Evolutionary conservation across 1,284 basidiomycete species (phyloP), one percentile per base, ranked within the genome.

Genomic region (Irpex rosettiformis): DNA sequence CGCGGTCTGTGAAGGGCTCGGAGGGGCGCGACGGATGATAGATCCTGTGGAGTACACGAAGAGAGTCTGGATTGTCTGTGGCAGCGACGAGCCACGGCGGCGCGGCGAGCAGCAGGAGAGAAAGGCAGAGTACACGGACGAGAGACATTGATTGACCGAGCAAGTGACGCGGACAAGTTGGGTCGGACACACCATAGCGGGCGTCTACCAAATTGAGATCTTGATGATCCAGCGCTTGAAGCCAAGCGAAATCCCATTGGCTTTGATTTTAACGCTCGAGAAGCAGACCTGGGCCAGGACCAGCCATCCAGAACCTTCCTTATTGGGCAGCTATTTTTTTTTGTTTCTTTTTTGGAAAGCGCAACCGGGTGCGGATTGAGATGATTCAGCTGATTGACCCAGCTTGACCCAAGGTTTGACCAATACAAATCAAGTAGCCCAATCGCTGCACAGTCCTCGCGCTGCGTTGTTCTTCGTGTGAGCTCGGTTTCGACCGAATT

Each of bases 1-100:
- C 72, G 54, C 74, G 71, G 18, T 70, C 70, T 52, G 68, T 67
- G 67, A 74, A 77, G 24, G 65, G 64, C 16, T 66, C 59, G 55
- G 64, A 59, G 48, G 72, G 71, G 49, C 73, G 67, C 47, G 70
- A 69, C 21, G 79, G 79, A 57, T 75, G 72, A 54, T 72, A 68
- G 56, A 80, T 54, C 22, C 78, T 72, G 62, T 80, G 78, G 21
- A 70, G 67, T 29, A 80, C 58, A 51, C 67, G 68, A 58, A 77
- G 55, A 24, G 61, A 45, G 3, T 58, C 43, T 21, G 42, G 54
- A 25, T 58, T 42, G 2, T 43, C 11, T 37, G 4, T 27, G 40
- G 57, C 52, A 28, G 6, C 24, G 25, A 47, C 43, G 40, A 13
- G 21, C 18, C 37, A 42, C 13, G 49, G 51, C 22, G 48, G 43